These are phyloP conservation scores for Citeromyces nyonsensis DNA, from an alignment of 805 yeast genomes.

Conservation along the genomic window DNA sequence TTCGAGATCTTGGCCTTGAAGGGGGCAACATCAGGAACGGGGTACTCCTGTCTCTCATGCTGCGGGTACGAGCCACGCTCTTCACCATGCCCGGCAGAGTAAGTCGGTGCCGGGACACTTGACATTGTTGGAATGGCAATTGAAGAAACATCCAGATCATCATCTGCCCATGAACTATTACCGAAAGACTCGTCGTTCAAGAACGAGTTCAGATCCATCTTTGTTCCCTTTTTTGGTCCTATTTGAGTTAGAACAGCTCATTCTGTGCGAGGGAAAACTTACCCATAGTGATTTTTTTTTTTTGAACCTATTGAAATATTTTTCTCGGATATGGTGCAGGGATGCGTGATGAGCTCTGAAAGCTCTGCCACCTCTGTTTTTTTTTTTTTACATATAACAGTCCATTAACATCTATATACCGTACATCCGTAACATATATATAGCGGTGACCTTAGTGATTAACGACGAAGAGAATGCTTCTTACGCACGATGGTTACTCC, in stretches of 20 bases:
- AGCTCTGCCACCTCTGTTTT: no score
- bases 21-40: slow-evolving; percentile 87
- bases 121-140: slow-evolving; percentile 25
- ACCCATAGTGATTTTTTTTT: slow-evolving; percentile 2
- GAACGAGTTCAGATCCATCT: slow-evolving; percentile 82
- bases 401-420: no score
- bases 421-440: no score
- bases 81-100: neutral
- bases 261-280: neutral
- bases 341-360: no score
- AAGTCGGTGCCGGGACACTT: neutral
- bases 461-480: no score
- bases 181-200: slow-evolving; percentile 63
- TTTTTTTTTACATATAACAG: no score
- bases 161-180: slow-evolving; percentile 76
- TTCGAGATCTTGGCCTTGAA: slow-evolving; percentile 81
- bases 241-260: neutral
- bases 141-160: slow-evolving; percentile 56
- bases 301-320: slow-evolving; percentile 1
- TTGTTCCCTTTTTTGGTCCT: slow-evolving; percentile 23
- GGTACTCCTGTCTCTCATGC: slow-evolving; percentile 51
- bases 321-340: no score
- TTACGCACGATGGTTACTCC: no score
- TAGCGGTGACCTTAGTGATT: no score
- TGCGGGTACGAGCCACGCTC: slow-evolving; percentile 8